A percentile compares a stretch with the other conserved stretches of the same genome.
phyloP scores from a whole-genome alignment of 805 yeast genomes.

The Saccharomycopsis guyanensis region DNA sequence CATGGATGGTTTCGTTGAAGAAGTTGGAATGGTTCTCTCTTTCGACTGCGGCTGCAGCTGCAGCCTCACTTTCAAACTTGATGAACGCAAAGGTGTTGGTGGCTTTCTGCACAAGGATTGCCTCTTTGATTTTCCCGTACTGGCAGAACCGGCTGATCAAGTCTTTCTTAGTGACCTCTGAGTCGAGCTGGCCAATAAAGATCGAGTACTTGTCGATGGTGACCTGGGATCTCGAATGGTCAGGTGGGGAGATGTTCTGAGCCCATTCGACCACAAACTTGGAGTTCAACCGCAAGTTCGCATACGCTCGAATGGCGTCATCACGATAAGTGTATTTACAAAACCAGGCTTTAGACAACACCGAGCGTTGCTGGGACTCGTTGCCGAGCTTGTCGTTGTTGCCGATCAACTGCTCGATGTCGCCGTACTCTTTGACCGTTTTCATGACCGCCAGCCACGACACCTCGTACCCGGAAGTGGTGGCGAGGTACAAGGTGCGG shows the following conservation, averaged over 20 bases:
- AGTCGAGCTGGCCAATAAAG: constrained; percentile 70
- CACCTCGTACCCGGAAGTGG: constrained; percentile 27
- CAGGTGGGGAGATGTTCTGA: constrained; percentile 70
- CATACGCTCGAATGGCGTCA: constrained; percentile 82
- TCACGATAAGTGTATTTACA: constrained; percentile 73
- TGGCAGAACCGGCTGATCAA: constrained; percentile 50
- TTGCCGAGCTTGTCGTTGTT: constrained; percentile 27
- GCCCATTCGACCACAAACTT: constrained; percentile 77
- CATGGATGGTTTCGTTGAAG: constrained; percentile 70
- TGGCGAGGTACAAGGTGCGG: constrained; percentile 64
- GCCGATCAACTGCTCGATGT: constrained; percentile 58
- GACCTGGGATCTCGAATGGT: too few relatives aligned
- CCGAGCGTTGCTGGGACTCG: constrained; percentile 2
- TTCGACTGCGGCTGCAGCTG: constrained; percentile 85
- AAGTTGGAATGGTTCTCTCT: constrained; percentile 76
- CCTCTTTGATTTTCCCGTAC: constrained; percentile 59
- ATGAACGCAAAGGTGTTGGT: constrained; percentile 65
- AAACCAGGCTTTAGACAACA: constrained; percentile 50
- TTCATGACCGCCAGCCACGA: constrained; percentile 30
- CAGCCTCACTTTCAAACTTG: constrained; percentile 50
- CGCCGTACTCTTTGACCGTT: constrained; percentile 53
- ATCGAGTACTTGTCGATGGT: constrained; percentile 63
- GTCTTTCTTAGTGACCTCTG: constrained; percentile 45
- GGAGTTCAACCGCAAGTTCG: constrained; percentile 48
- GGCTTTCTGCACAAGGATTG: constrained; percentile 47